Evolutionary conservation across 768 basidiomycete genomes (phyloP), one percentile per base, ranked within the genome.

Genomic region (Pleurotus giganteus): DNA sequence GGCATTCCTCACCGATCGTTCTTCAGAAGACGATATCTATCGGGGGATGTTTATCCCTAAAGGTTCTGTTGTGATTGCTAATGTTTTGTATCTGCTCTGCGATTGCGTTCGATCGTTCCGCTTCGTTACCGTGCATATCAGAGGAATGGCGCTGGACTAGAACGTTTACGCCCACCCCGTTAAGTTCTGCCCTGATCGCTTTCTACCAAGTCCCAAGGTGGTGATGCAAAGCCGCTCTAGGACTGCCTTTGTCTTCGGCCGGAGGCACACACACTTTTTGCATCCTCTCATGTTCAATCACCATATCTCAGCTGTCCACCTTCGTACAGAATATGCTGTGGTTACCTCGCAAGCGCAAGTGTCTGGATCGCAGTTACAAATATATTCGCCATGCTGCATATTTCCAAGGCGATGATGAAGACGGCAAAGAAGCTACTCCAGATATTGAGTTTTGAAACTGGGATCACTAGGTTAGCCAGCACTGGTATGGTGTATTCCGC

Each of bases 321-420:
- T 26, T 36, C 11, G 1, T 29, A 15, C 32, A 64, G 78, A 27
- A 73, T 76, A 4, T 83, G 81, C 58, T 79, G 79, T 0, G 82
- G 82, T 3, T 64, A 79, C 59, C 68, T 83, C 24, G 74, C 76
- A 53, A 74, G 79, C 47, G 70, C 71, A 4, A 75, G 77, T 2
- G 55, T 74, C 27, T 82, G 81, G 77, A 66, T 82, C 26, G 44
- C 44, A 11, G 39, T 41, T 11, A 17, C 39, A 7, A 41, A 11
- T 1, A 7, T 41, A 19, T 17, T 41, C 7, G 12, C 39, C n/a
- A 41, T 17, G 9, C n/a, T 41, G 39, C 2, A 41, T 7, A 12
- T 41, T 19, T 2, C 15, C 19, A 41, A 41, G 19, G 39, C 19
- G 19, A 12, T 7, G 39, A 41, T 41, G 39, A 41, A 4, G 7